These are phyloP conservation scores for Saccharum spontaneum DNA, from an alignment of 176 grass and related monocot species.

Conservation along the genomic window DNA sequence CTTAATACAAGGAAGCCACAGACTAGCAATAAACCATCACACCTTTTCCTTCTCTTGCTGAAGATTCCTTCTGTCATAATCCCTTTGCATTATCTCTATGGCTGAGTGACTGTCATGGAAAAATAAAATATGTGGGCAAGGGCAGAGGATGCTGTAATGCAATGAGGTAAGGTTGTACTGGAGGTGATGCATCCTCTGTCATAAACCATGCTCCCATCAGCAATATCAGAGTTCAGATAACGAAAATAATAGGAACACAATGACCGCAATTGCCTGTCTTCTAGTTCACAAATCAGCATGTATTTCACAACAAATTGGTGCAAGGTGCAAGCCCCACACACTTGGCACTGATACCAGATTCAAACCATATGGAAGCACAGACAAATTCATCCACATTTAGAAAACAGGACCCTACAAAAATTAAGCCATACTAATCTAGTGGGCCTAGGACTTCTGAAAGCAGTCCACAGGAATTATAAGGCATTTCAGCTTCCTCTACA, in stretches of 20 bases:
- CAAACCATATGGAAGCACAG: too few relatives aligned
- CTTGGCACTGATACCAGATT: not conserved
- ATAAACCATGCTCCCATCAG: too few relatives aligned
- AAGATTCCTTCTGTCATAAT: constrained; percentile 57
- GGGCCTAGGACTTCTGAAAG: not conserved
- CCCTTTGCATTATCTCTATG: constrained; percentile 37
- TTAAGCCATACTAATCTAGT: too few relatives aligned
- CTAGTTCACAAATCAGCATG: not conserved
- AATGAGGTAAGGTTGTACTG: not conserved
- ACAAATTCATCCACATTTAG: too few relatives aligned
- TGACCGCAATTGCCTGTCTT: too few relatives aligned
- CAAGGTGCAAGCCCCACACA: not conserved
- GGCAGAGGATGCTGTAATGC: not conserved
- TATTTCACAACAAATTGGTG: not conserved
- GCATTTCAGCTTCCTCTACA: not conserved
- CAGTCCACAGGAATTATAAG: not conserved
- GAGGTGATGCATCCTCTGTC: not conserved
- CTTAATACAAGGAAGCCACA: not conserved
- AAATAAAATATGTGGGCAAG: not conserved
- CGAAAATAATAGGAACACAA: too few relatives aligned
- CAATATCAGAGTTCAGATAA: too few relatives aligned
- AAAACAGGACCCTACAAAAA: too few relatives aligned
- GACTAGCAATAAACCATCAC: constrained; percentile 21
- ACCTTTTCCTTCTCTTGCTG: constrained; percentile 66
- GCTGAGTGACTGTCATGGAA: not conserved